Evolutionary conservation across 768 basidiomycete genomes (phyloP).

Genomic region (Arthromyces matolae): DNA sequence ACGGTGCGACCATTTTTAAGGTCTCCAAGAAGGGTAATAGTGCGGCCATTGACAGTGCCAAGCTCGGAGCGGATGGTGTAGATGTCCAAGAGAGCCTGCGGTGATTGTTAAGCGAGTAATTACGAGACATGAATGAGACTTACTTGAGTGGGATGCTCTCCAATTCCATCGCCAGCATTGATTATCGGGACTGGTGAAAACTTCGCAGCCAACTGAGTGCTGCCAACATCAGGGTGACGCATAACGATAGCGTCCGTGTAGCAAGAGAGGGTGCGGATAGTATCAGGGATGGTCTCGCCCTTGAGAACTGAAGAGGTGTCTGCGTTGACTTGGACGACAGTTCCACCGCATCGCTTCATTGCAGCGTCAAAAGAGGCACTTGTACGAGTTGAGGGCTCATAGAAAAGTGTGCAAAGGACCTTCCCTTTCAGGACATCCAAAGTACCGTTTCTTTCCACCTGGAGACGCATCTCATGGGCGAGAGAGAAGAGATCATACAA

Average conservation of each 20-base stretch:
- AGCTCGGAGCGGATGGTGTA: slow-evolving; percentile 97
- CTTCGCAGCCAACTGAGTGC: slow-evolving; percentile 93
- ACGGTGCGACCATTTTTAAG: slow-evolving; percentile 98
- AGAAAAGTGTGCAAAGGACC: slow-evolving; percentile 90
- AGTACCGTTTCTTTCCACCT: slow-evolving; percentile 87
- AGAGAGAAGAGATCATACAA: slow-evolving; percentile 91
- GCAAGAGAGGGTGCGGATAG: slow-evolving; percentile 89
- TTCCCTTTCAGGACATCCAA: slow-evolving; percentile 89
- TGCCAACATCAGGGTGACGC: slow-evolving; percentile 91
- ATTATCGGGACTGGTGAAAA: slow-evolving; percentile 93
- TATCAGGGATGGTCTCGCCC: slow-evolving; percentile 92
- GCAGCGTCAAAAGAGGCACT: slow-evolving; percentile 96
- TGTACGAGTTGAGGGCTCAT: slow-evolving; percentile 95
- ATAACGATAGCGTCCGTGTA: slow-evolving; percentile 94
- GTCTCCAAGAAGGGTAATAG: slow-evolving; percentile 90
- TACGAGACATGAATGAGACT: slow-evolving; percentile 18
- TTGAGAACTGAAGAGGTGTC: slow-evolving; percentile 88
- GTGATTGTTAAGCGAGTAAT: slow-evolving; percentile 2
- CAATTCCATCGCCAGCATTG: slow-evolving; percentile 95
- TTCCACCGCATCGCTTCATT: slow-evolving; percentile 97
- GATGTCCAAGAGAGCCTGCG: slow-evolving; percentile 78
- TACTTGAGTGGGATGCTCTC: slow-evolving; percentile 96
- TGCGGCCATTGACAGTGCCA: slow-evolving; percentile 95
- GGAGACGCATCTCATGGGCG: slow-evolving; percentile 94
- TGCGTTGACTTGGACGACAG: slow-evolving; percentile 81